Evolutionary conservation across 495 filamentous ascomycete species (phyloP).

Genomic region (Aspergillus avenaceus): DNA sequence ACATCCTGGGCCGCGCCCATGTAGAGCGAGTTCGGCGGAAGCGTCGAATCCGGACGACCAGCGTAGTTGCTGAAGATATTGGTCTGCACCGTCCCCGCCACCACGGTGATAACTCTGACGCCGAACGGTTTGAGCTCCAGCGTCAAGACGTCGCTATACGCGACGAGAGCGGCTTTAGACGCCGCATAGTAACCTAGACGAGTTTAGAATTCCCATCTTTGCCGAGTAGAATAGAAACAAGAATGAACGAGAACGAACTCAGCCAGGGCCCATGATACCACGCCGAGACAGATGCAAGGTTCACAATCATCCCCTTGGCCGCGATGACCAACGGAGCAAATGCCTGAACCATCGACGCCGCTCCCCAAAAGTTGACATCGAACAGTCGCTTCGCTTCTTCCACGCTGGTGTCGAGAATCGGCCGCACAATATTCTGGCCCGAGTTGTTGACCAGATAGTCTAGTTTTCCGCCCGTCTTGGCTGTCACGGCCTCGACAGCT

Average conservation of each 20-base stretch:
- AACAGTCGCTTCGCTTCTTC: slow-evolving; percentile 50
- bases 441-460: slow-evolving; percentile 68
- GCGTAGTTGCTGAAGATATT: slow-evolving; percentile 8
- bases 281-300: slow-evolving; percentile 31
- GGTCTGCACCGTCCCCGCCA: slow-evolving; percentile 9
- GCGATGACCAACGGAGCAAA: slow-evolving; percentile 50
- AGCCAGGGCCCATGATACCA: neutral
- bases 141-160: slow-evolving; percentile 48
- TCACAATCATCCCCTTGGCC: slow-evolving; percentile 52
- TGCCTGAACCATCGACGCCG: slow-evolving; percentile 49
- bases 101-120: slow-evolving; percentile 50
- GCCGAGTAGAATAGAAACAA: neutral
- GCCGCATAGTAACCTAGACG: slow-evolving; percentile 41
- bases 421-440: slow-evolving; percentile 48
- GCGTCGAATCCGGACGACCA: neutral
- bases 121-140: slow-evolving; percentile 51
- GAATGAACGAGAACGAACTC: neutral
- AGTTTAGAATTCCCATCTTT: neutral
- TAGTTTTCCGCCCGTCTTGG: slow-evolving; percentile 53
- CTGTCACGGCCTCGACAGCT: slow-evolving; percentile 45
- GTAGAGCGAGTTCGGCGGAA: slow-evolving; percentile 5
- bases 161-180: slow-evolving; percentile 48
- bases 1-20: slow-evolving; percentile 3
- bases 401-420: slow-evolving; percentile 49
- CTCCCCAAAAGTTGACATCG: slow-evolving; percentile 61